These are phyloP conservation scores for Suillus americanus DNA, from an alignment of 768 basidiomycete species.

Conservation along the genomic window DNA sequence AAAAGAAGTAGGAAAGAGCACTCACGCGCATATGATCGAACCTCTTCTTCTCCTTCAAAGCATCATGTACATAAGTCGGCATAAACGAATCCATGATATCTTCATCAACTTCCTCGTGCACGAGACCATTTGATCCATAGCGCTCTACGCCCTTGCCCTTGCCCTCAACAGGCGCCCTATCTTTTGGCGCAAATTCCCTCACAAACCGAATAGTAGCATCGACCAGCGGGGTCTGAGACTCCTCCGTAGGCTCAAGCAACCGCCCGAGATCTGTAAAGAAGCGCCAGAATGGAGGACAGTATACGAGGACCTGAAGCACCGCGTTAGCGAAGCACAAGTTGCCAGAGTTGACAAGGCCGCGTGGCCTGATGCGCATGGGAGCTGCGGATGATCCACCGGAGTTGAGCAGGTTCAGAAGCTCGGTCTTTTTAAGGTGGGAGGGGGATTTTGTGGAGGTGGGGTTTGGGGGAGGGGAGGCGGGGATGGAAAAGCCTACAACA, in stretches of 20 bases:
- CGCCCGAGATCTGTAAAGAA: constrained; percentile 73
- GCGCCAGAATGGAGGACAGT: constrained; percentile 82
- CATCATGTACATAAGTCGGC: constrained; percentile 86
- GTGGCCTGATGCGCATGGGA: constrained; percentile 48
- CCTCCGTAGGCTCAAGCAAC: constrained; percentile 37
- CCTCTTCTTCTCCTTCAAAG: constrained; percentile 89
- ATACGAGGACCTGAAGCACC: constrained; percentile 87
- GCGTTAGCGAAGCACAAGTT: constrained; percentile 99
- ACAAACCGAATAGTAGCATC: constrained; percentile 74
- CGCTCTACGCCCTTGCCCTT: constrained; percentile 42
- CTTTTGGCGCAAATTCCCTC: constrained; percentile 60
- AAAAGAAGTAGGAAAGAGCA: constrained; percentile 16
- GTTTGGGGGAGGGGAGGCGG: constrained; percentile 39
- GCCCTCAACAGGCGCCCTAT: constrained; percentile 20
- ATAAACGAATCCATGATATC: constrained; percentile 69
- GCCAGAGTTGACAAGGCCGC: constrained; percentile 90
- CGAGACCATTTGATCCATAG: constrained; percentile 11
- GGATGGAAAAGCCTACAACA: constrained; percentile 73
- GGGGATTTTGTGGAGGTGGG: constrained; percentile 28
- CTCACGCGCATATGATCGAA: constrained; percentile 91
- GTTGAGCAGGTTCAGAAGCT: constrained; percentile 55
- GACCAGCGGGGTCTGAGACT: constrained; percentile 52
- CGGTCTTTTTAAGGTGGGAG: constrained; percentile 41
- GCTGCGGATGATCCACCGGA: constrained; percentile 31
- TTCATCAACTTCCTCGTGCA: constrained; percentile 44